Percentiles rank a stretch among this genome's conserved stretches.
These are phyloP conservation scores for Stemphylium lycopersici DNA, from an alignment of 2,329 filamentous ascomycete species.

Conservation along the genomic window DNA sequence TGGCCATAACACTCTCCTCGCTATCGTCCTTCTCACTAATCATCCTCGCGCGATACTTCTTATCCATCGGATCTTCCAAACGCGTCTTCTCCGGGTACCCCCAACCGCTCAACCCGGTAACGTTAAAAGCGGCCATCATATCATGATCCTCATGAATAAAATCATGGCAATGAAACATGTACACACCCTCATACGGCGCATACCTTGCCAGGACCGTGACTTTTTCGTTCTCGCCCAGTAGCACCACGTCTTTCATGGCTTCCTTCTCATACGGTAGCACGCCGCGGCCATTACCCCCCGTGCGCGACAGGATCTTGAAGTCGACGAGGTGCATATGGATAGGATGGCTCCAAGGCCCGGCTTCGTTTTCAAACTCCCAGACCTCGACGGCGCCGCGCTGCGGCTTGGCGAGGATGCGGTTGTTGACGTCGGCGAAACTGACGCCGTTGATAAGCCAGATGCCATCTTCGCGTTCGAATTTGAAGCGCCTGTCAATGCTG, in stretches of 20 bases:
- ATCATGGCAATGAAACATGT: slow-evolving; percentile 58
- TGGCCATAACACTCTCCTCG: slow-evolving; percentile 28
- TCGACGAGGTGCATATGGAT: slow-evolving; percentile 66
- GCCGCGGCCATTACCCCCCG: slow-evolving; percentile 45
- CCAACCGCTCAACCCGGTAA: slow-evolving; percentile 42
- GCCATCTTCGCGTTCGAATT: slow-evolving; percentile 37
- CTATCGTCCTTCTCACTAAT: slow-evolving; percentile 29
- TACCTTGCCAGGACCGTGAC: slow-evolving; percentile 42
- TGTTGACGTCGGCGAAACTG: slow-evolving; percentile 43
- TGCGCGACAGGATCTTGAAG: slow-evolving; percentile 61
- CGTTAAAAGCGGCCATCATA: slow-evolving; percentile 56
- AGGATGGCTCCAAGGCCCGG: slow-evolving; percentile 61
- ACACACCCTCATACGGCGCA: slow-evolving; percentile 55
- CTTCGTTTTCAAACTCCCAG: slow-evolving; percentile 54
- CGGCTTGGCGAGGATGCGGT: slow-evolving; percentile 47
- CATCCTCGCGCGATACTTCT: slow-evolving; percentile 34
- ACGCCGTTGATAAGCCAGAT: slow-evolving; percentile 50
- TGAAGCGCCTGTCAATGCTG: slow-evolving; percentile 42
- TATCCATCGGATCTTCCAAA: slow-evolving; percentile 43
- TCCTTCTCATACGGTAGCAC: slow-evolving; percentile 61
- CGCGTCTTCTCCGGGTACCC: slow-evolving; percentile 45
- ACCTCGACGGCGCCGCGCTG: slow-evolving; percentile 44
- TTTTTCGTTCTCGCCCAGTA: slow-evolving; percentile 58
- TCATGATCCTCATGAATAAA: slow-evolving; percentile 55
- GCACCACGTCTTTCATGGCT: slow-evolving; percentile 64